These are phyloP conservation scores for Fusarium gaditjirri DNA, from an alignment of 2,329 filamentous ascomycete species.

Conservation along the genomic window DNA sequence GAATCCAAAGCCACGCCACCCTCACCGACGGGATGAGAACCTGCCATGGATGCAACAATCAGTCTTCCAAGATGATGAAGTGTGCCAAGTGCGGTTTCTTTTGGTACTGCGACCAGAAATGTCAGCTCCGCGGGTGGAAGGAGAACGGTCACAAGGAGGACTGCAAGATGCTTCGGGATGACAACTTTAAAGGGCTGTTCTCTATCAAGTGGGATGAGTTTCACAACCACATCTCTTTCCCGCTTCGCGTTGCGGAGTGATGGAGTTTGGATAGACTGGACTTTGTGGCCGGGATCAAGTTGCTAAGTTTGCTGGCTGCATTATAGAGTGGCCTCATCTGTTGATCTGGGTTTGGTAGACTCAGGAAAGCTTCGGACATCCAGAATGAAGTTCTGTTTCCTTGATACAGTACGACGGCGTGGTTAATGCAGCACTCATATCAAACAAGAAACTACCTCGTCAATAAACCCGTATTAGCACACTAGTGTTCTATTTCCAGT, in stretches of 20 bases:
- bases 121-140: slow-evolving; percentile 16
- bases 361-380: accelerated
- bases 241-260: background rate
- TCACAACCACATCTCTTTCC: background rate
- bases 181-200: slow-evolving; percentile 14
- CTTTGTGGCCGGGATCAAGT: background rate
- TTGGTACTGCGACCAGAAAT: slow-evolving; percentile 30
- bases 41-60: slow-evolving; percentile 30
- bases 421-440: too few species aligned
- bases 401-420: too few species aligned
- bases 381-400: too few species aligned
- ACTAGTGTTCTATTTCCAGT: too few species aligned
- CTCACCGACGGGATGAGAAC: background rate
- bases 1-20: background rate
- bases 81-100: slow-evolving; percentile 24
- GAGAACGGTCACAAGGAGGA: slow-evolving; percentile 22
- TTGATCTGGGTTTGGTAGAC: too few species aligned
- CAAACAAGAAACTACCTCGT: too few species aligned
- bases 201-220: slow-evolving; percentile 3
- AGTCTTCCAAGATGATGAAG: background rate
- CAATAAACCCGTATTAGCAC: too few species aligned
- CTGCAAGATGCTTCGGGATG: slow-evolving; percentile 21
- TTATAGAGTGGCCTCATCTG: too few species aligned
- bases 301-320: too few species aligned
- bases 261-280: accelerated